Evolutionary conservation across 2,329 filamentous ascomycete species (phyloP).

Genomic region (Myriosclerotinia scirpicola): DNA sequence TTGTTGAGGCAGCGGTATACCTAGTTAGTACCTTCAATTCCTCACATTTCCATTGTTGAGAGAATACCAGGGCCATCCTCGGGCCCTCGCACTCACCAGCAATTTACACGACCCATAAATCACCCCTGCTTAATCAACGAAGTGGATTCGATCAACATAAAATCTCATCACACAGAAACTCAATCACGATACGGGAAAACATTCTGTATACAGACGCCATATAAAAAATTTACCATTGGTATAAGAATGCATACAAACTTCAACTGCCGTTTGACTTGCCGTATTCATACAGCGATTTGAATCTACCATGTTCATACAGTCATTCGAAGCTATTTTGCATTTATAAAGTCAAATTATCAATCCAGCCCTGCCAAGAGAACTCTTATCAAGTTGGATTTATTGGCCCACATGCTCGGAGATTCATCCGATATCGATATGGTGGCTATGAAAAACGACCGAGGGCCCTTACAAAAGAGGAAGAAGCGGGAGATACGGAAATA

Average conservation of each 20-base stretch:
- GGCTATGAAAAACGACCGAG: neutral
- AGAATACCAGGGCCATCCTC: neutral
- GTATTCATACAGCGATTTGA: no score
- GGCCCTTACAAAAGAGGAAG: neutral
- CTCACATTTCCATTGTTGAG: neutral
- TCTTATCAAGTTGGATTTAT: neutral
- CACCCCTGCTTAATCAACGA: neutral
- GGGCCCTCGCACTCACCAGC: neutral
- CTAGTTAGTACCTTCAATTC: no score
- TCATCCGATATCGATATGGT: neutral
- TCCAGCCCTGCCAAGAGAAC: conserved; percentile 3
- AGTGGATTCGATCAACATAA: neutral
- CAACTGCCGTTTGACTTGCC: neutral
- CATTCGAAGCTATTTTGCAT: neutral
- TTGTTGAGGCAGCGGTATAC: neutral
- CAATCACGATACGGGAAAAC: neutral
- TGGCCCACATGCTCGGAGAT: neutral
- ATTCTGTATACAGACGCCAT: neutral
- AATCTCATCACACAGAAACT: neutral
- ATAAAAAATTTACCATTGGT: neutral
- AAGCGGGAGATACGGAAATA: neutral
- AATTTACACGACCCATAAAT: neutral
- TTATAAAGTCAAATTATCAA: neutral
- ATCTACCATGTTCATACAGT: no score
- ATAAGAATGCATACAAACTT: no score